phyloP scores from a whole-genome alignment of 176 grass and related monocot genomes.

The barley (Hordeum vulgare) region MorexV3_pseudomolecules_assembly NC_058518.1:302524849-302525348 shows the following conservation, averaged over 20 bases:
- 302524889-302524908: background rate
- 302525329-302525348: background rate
- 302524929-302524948: conserved; percentile 47
- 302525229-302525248: conserved; percentile 58
- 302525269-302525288: conserved; percentile 88
- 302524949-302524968: conserved; percentile 49
- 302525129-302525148: conserved; percentile 60
- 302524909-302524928: conserved; percentile 9
- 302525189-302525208: conserved; percentile 1
- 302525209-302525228: conserved; percentile 74
- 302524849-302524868: background rate
- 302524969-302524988: conserved; percentile 46
- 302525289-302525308: conserved; percentile 74
- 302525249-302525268: conserved; percentile 67
- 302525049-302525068: conserved; percentile 31
- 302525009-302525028: conserved; percentile 43
- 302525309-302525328: background rate
- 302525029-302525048: conserved; percentile 29
- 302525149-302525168: background rate
- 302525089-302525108: conserved; percentile 76
- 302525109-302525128: conserved; percentile 63
- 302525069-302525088: conserved; percentile 73
- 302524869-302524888: background rate
- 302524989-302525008: conserved; percentile 57
- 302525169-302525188: background rate